Base-by-base conservation (phyloP, 2,329 filamentous ascomycete species). In the Diaporthe helianthi region DNA sequence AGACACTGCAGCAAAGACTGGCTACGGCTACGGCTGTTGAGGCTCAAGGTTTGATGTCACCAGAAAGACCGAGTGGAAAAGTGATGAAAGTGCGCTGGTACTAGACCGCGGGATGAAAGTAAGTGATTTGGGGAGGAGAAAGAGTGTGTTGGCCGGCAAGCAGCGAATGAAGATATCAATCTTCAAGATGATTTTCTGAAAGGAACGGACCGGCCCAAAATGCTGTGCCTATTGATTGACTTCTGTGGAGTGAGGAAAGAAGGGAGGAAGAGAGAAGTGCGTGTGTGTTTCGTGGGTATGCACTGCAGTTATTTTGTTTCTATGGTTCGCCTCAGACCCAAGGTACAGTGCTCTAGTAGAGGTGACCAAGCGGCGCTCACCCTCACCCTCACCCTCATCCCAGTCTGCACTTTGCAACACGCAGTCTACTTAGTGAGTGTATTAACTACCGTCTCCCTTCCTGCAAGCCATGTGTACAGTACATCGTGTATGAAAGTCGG, bases 241-340 rank as follows among this genome's bases (percentile, higher is more conserved):
- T 69, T 58, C 31, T 52, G 44, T 52, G 55, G 58, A 53, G 70
- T 53, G 55, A 65, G 55, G 47, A 41, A 31, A 38, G 44, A 41
- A 44, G 67, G 54, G 53, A 51, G 33, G 33, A 31, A 29, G 53
- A 31, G 26, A 26, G 51, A 6, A 8, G 47, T 26, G 36, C 8
- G 47, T 26, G 36, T 13, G n/a, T 22, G 44, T 47, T 47, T 44
- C 52, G 61, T 58, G 67, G 70, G 64, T 69, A 67, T 71, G 70
- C 69, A 69, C 67, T 53, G 67, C 51, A 69, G 66, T 46, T 71
- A 71, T 69, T 69, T 69, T 64, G 67, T 71, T 58, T 60, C 51
- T 38, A 4, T 46, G 41, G 38, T 6, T 19, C 38, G 55, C 17
- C 55, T 26, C 24, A 15, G n/a, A 47, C 33, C 51, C 19, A n/a